Conservation (phyloP, 2,329 filamentous ascomycete species). For the Chrysoporthe cubensis region DNA sequence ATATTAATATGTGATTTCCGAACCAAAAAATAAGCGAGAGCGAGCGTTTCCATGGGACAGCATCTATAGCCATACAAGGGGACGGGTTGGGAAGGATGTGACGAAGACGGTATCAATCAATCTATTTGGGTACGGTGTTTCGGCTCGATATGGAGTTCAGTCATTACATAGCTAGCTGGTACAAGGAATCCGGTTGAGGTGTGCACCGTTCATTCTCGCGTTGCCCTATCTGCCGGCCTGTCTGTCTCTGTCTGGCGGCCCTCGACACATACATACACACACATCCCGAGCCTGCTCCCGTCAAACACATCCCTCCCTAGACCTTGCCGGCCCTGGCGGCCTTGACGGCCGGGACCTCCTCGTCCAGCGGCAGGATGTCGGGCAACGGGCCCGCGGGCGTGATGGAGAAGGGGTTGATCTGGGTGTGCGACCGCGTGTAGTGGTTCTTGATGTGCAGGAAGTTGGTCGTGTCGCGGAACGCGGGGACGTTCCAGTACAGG, state of each 20-base stretch:
- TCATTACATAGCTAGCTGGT: conserved; percentile 4
- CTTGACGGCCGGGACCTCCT: conserved; percentile 71
- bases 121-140: conserved; percentile 2
- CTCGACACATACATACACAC: not conserved
- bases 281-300: not conserved
- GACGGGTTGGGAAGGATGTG: not conserved
- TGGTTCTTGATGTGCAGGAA: conserved; percentile 94
- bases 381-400: conserved; percentile 85
- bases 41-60: conserved; percentile 9
- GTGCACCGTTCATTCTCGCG: not conserved
- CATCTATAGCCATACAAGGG: conserved; percentile 3
- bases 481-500: conserved; percentile 81
- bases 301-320: not conserved
- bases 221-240: too few species aligned
- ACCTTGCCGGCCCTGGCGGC: conserved; percentile 23
- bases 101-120: not conserved
- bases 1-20: not conserved
- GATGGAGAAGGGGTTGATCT: conserved; percentile 73
- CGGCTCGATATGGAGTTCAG: conserved; percentile 2
- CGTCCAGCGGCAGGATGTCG: conserved; percentile 74
- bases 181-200: not conserved
- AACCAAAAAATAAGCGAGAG: conserved; percentile 2
- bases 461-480: conserved; percentile 82
- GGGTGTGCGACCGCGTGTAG: conserved; percentile 63
- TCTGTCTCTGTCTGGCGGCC: not conserved